Conservation (phyloP, 2,329 filamentous ascomycete species). For the Penicillium hordei region DNA sequence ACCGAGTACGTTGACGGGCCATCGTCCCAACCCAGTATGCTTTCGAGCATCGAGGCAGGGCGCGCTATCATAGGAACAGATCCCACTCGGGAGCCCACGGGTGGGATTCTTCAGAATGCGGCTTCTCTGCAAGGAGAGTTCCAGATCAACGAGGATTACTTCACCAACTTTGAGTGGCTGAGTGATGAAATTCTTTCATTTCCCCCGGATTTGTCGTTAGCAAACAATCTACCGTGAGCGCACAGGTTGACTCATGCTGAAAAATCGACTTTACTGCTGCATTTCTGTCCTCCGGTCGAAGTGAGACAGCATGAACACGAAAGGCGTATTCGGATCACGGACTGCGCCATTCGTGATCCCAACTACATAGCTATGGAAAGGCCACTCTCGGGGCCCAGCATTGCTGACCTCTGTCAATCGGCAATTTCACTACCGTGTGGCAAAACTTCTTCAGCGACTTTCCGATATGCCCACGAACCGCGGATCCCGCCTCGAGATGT, state of each 20-base stretch:
- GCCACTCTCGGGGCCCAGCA: too few species aligned
- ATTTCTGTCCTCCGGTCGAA: neutral
- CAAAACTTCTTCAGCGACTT: neutral
- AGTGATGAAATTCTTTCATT: slow-evolving; percentile 34
- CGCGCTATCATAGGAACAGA: slow-evolving; percentile 6
- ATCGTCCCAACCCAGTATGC: slow-evolving; percentile 1
- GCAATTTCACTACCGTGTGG: neutral
- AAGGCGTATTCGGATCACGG: neutral
- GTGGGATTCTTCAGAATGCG: neutral
- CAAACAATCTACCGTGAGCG: slow-evolving; percentile 18
- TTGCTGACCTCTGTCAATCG: neutral
- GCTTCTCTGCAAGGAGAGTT: slow-evolving; percentile 22
- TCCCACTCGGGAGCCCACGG: slow-evolving; percentile 6
- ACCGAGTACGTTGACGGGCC: slow-evolving; percentile 20
- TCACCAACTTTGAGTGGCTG: slow-evolving; percentile 43
- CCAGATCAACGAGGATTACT: slow-evolving; percentile 39
- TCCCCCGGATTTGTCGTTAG: slow-evolving; percentile 21
- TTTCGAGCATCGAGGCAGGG: slow-evolving; percentile 9
- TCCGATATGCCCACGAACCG: neutral
- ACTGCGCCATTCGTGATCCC: neutral
- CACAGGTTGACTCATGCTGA: neutral
- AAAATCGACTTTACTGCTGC: neutral
- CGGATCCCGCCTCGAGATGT: neutral
- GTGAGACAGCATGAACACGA: neutral
- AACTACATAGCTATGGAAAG: neutral